phyloP scores from a whole-genome alignment of 176 grass and related monocot species.

The Cymbopogon citratus region DNA sequence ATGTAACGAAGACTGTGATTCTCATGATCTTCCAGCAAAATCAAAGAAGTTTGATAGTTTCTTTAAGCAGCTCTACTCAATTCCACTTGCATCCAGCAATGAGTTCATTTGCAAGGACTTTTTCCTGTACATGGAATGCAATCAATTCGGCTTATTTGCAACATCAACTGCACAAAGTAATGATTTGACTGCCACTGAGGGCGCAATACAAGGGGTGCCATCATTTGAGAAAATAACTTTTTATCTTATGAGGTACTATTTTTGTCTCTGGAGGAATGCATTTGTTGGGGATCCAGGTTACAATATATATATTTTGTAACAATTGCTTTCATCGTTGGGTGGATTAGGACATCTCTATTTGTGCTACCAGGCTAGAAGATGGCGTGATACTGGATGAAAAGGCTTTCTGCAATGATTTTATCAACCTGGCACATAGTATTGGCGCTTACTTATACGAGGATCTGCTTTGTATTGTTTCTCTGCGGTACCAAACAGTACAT shows the following conservation, averaged over 20 bases:
- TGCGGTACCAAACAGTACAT: conserved; percentile 93
- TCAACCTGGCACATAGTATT: conserved; percentile 84
- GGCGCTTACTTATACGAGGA: conserved; percentile 94
- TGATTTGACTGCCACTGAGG: conserved; percentile 46
- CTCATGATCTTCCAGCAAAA: conserved; percentile 49
- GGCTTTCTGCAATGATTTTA: conserved; percentile 86
- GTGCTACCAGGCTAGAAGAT: conserved; percentile 67
- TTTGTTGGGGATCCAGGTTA: neutral
- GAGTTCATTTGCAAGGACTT: conserved; percentile 94
- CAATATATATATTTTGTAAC: conserved; percentile 16
- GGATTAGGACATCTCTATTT: conserved; percentile 30
- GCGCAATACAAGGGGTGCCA: conserved; percentile 75
- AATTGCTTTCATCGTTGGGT: conserved; percentile 25
- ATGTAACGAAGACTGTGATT: conserved; percentile 56
- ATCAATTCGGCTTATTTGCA: conserved; percentile 77
- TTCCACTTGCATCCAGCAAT: conserved; percentile 68
- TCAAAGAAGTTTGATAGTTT: conserved; percentile 67
- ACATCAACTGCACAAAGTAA: conserved; percentile 77
- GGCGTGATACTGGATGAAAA: conserved; percentile 80
- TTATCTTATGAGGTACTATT: conserved; percentile 84
- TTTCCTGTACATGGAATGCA: conserved; percentile 69
- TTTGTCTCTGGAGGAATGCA: neutral
- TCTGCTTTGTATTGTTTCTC: conserved; percentile 85
- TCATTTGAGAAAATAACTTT: conserved; percentile 94
- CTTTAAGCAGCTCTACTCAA: conserved; percentile 71